Percentiles rank a stretch among this genome's conserved stretches.
Evolutionary conservation across 306 rosid species (phyloP).

Genomic region (Citrullus colocynthis): DNA sequence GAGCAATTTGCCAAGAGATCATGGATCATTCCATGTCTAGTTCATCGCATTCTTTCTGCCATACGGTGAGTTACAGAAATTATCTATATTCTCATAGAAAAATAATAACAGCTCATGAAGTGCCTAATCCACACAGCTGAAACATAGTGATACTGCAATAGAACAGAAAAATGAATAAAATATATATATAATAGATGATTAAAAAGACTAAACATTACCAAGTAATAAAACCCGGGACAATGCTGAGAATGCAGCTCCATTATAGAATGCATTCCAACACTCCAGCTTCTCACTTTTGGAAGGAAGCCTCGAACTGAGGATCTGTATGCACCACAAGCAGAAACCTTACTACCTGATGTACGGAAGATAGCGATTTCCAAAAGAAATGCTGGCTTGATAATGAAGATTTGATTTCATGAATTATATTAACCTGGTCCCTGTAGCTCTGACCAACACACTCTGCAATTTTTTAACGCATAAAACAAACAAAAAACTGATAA

Average conservation of each 20-base stretch:
- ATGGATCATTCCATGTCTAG: not conserved
- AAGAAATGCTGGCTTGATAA: constrained; percentile 1
- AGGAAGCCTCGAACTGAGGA: constrained; percentile 28
- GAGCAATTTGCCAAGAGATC: not conserved
- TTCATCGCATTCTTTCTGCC: not conserved
- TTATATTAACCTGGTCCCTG: constrained; percentile 50
- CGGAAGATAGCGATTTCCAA: not conserved
- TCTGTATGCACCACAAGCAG: constrained; percentile 23
- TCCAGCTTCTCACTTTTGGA: constrained; percentile 40
- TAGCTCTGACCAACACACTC: constrained; percentile 45
- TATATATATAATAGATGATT: not conserved
- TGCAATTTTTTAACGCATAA: constrained; percentile 16
- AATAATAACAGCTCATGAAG: not conserved
- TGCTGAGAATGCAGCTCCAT: constrained; percentile 58
- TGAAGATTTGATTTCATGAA: constrained; percentile 8
- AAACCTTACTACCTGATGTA: not conserved
- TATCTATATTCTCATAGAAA: not conserved
- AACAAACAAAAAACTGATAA: not conserved
- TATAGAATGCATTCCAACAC: constrained; percentile 58
- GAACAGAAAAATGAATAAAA: not conserved
- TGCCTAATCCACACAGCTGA: not conserved
- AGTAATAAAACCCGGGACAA: constrained; percentile 56
- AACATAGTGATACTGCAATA: not conserved
- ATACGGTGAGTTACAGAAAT: not conserved
- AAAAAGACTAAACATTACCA: constrained; percentile 31